These are phyloP conservation scores for Cucumis sativus DNA, from an alignment of 306 rosid genomes.

Conservation along the genomic window Cucumber_9930_V3 NC_026660.2:5509501-5510000, in stretches of 20 bases:
- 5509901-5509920: background rate
- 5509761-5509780: background rate
- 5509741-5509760: background rate
- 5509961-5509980: background rate
- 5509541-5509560: background rate
- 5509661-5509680: background rate
- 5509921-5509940: background rate
- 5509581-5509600: background rate
- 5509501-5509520: background rate
- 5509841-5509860: background rate
- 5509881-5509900: background rate
- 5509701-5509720: background rate
- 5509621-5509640: background rate
- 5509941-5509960: background rate
- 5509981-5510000: background rate
- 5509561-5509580: background rate
- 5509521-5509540: background rate
- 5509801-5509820: background rate
- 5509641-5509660: background rate
- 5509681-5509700: background rate
- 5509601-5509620: constrained; percentile 2
- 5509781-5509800: background rate
- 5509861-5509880: too few relatives aligned
- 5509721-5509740: background rate
- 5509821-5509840: background rate